phyloP scores from a whole-genome alignment of 805 yeast species.

The Wickerhamomyces sydowiorum region DNA sequence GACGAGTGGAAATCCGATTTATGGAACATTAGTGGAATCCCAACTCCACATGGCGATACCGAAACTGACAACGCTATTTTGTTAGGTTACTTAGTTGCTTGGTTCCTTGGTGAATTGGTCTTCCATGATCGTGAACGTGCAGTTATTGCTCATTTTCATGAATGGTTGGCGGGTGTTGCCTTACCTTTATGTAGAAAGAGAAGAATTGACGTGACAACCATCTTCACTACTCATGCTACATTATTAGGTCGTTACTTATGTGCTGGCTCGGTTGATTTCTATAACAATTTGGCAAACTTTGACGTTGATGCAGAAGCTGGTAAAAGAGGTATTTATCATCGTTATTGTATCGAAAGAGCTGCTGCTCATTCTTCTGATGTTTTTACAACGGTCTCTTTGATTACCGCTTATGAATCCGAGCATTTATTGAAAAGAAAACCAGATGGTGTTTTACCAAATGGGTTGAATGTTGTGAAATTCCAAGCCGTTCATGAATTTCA shows the following conservation, averaged over 20 bases:
- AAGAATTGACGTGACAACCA: slow-evolving; percentile 87
- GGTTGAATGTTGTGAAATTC: slow-evolving; percentile 90
- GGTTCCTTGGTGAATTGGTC: slow-evolving; percentile 96
- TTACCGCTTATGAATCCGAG: slow-evolving; percentile 94
- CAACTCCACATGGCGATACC: slow-evolving; percentile 81
- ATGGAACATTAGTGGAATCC: slow-evolving; percentile 89
- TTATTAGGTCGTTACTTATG: slow-evolving; percentile 90
- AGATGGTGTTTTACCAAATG: slow-evolving; percentile 96
- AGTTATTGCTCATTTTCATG: slow-evolving; percentile 91
- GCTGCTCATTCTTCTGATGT: slow-evolving; percentile 96
- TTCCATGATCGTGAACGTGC: slow-evolving; percentile 80
- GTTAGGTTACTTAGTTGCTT: slow-evolving; percentile 88
- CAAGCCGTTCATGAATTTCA: slow-evolving; percentile 98
- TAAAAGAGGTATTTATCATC: slow-evolving; percentile 92
- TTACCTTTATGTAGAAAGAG: slow-evolving; percentile 89
- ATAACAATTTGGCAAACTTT: slow-evolving; percentile 80
- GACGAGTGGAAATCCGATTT: slow-evolving; percentile 94
- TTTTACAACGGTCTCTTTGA: slow-evolving; percentile 94
- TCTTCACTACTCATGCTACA: slow-evolving; percentile 97
- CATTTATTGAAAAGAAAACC: slow-evolving; percentile 92
- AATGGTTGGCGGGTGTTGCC: slow-evolving; percentile 97
- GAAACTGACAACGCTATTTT: slow-evolving; percentile 92
- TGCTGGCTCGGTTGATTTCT: slow-evolving; percentile 95
- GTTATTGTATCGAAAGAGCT: slow-evolving; percentile 94
- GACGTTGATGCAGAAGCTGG: slow-evolving; percentile 99